These are phyloP conservation scores for Avena insularis DNA, from an alignment of 176 grass and related monocot genomes.

Conservation along the genomic window DNA sequence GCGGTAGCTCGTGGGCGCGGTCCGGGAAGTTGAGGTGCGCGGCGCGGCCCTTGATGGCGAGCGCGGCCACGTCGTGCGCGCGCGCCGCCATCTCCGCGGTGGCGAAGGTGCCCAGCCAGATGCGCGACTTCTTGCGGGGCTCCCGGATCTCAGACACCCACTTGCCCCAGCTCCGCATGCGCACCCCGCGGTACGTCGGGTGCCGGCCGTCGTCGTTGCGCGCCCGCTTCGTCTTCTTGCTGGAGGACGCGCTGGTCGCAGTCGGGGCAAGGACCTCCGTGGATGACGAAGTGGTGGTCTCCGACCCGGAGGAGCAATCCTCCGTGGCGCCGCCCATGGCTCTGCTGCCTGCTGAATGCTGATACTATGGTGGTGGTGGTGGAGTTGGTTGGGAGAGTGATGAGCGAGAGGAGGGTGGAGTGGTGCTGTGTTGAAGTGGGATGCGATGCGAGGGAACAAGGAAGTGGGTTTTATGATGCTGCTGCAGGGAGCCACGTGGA, in stretches of 20 bases:
- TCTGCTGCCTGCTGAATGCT: background rate
- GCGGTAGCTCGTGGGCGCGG: constrained; percentile 55
- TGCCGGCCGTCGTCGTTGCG: constrained; percentile 66
- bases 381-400: constrained; percentile 49
- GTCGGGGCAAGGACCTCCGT: constrained; percentile 31
- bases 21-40: constrained; percentile 77
- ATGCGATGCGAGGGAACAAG: constrained; percentile 1
- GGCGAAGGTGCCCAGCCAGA: constrained; percentile 90
- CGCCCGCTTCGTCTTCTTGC: constrained; percentile 43
- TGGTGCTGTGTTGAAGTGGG: constrained; percentile 29
- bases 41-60: constrained; percentile 76
- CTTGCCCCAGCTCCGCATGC: constrained; percentile 91
- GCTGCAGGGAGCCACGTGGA: constrained; percentile 25
- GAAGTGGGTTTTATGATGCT: constrained; percentile 60
- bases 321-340: constrained; percentile 39
- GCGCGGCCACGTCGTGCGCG: constrained; percentile 87
- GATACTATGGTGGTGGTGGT: constrained; percentile 35
- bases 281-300: constrained; percentile 50
- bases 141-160: constrained; percentile 97
- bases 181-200: constrained; percentile 85
- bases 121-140: constrained; percentile 87
- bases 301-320: constrained; percentile 51
- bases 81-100: constrained; percentile 93
- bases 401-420: constrained; percentile 16
- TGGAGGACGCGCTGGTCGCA: constrained; percentile 26